Evolutionary conservation across 2,329 filamentous ascomycete species (phyloP), one percentile per base, ranked within the genome.

Genomic region (Exophiala sp.): DNA sequence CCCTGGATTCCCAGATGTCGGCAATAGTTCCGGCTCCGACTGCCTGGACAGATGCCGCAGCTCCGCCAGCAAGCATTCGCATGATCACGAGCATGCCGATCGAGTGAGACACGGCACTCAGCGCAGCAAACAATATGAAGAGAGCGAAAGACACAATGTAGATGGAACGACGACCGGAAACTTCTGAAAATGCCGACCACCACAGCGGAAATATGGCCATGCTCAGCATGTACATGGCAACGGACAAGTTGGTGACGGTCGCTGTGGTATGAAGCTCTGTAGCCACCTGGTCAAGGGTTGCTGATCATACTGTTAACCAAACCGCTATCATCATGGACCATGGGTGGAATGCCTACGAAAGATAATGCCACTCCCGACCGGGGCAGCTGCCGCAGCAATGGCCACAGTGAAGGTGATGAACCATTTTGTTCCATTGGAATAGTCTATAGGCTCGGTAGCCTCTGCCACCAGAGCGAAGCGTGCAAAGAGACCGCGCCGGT

Each of bases 151-250:
- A 89, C 27, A 78, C 68, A 24, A 94, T 68, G 64, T 91, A 93
- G 59, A 94, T 85, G n/a, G 81, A 82, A 18, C 88, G 79, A 34
- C 88, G 79, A 10, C 88, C 88, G 1, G 75, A 63, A 2, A 69
- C 69, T 60, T 93, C 88, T 7, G 84, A 88, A 62, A 93, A 89
- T 1, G 83, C 83, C 1, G 84, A 88, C 86, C 86, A 93, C 87
- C 87, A 93, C 0, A 94, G 73, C 0, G 88, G 88, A 58, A 89
- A 91, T 38, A 93, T 87, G 48, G 82, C 80, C 86, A 93, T 88
- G 59, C 79, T 73, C 3, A 93, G 73, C 86, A 93, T 88, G 65
- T 90, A 93, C 50, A 91, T 68, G 0, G 87, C 84, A 0, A 93
- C 79, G 0, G 83, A 83, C 50, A 93, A 63, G 65, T 93, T 94